These are phyloP conservation scores for Elongisporangium senticosum DNA, from an alignment of 352 stramenopile species.

Conservation along the genomic window DNA sequence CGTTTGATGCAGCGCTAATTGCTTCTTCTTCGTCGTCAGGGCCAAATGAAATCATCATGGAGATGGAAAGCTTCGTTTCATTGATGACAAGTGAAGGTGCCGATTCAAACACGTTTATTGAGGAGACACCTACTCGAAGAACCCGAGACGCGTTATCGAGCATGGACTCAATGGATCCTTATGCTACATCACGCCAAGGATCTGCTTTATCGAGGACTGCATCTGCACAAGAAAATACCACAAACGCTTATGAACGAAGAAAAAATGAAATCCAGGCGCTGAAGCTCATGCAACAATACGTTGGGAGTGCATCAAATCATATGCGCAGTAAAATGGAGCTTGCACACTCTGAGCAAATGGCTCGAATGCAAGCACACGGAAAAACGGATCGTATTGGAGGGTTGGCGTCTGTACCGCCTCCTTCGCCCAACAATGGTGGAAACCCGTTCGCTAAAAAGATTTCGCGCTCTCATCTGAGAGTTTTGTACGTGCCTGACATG, in stretches of 20 bases:
- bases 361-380: slow-evolving; percentile 47
- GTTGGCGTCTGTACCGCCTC: slow-evolving; percentile 14
- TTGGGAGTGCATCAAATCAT: slow-evolving; percentile 83
- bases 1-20: slow-evolving; percentile 76
- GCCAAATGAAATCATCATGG: slow-evolving; percentile 39
- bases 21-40: slow-evolving; percentile 48
- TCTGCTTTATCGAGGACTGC: slow-evolving; percentile 4
- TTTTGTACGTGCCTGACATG: slow-evolving; percentile 63
- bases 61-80: slow-evolving; percentile 42
- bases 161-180: slow-evolving; percentile 63
- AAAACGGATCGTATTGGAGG: slow-evolving; percentile 28
- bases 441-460: slow-evolving; percentile 57
- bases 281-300: slow-evolving; percentile 86
- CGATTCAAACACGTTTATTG: slow-evolving; percentile 13
- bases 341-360: slow-evolving; percentile 71
- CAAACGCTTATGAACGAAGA: slow-evolving; percentile 46
- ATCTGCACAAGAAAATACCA: neutral
- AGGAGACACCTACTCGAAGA: slow-evolving; percentile 16
- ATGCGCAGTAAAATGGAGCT: slow-evolving; percentile 88
- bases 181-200: slow-evolving; percentile 20
- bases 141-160: slow-evolving; percentile 53
- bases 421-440: slow-evolving; percentile 13
- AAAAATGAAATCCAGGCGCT: slow-evolving; percentile 77
- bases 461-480: slow-evolving; percentile 47
- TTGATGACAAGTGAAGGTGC: slow-evolving; percentile 25